These are phyloP conservation scores for Ophiostoma sp. DNA, from an alignment of 2,329 filamentous ascomycete species.

Conservation along the genomic window DNA sequence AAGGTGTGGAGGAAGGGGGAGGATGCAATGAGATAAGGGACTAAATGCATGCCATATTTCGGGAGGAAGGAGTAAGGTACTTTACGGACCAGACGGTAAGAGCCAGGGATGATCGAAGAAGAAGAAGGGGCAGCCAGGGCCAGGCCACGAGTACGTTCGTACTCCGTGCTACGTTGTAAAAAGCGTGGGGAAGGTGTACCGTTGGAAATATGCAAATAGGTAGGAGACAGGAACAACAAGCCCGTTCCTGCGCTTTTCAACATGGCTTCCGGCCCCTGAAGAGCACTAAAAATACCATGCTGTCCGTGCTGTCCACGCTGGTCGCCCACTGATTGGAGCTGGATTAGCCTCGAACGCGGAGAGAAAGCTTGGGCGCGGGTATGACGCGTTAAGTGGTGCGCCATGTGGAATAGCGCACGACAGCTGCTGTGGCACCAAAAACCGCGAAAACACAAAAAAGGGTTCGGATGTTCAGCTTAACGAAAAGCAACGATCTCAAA, in stretches of 20 bases:
- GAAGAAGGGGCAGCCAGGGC: neutral
- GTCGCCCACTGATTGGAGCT: neutral
- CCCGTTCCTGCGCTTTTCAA: neutral
- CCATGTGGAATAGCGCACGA: neutral
- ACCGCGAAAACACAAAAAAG: neutral
- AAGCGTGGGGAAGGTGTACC: slow-evolving; percentile 4
- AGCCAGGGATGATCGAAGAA: neutral
- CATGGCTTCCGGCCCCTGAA: neutral
- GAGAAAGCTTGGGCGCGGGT: neutral
- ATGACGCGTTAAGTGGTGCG: slow-evolving; percentile 20
- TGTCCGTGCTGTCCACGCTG: neutral
- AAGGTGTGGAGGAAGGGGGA: neutral
- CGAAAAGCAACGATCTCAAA: neutral
- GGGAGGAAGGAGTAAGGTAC: neutral
- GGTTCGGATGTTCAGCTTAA: neutral
- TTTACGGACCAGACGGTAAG: neutral
- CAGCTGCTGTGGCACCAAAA: neutral
- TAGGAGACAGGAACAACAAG: neutral
- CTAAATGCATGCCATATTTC: neutral
- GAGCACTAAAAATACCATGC: slow-evolving; percentile 6
- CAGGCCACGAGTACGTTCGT: neutral
- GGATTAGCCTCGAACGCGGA: neutral
- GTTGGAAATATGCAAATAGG: neutral
- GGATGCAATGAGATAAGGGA: neutral
- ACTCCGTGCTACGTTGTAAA: neutral